These are phyloP conservation scores for Tuber aestivum DNA, from an alignment of 495 filamentous ascomycete genomes.

Conservation along the genomic window DNA sequence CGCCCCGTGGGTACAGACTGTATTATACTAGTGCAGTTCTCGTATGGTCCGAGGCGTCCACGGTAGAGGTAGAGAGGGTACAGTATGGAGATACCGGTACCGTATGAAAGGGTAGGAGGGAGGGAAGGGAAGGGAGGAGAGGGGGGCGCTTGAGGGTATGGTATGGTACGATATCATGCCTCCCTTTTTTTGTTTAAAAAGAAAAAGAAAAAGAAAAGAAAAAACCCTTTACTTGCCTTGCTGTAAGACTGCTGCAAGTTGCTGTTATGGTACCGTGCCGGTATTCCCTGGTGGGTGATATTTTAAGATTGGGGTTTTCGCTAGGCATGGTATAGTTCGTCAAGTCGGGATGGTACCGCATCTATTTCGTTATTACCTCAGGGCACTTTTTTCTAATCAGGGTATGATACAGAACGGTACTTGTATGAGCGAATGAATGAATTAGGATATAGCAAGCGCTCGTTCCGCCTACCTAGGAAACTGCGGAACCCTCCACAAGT, in stretches of 20 bases:
- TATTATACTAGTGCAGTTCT: neutral
- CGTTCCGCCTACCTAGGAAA: neutral
- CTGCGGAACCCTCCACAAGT: neutral
- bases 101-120: too few species aligned
- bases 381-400: neutral
- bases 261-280: neutral
- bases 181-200: too few species aligned
- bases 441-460: neutral
- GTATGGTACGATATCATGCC: conserved; percentile 12
- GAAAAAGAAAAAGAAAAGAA: too few species aligned
- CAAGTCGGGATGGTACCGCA: neutral
- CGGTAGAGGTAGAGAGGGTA: neutral
- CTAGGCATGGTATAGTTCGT: neutral
- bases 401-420: neutral
- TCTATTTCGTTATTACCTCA: neutral
- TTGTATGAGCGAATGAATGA: neutral
- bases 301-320: neutral
- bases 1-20: neutral
- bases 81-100: too few species aligned
- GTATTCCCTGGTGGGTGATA: neutral
- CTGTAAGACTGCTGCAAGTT: neutral
- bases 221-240: neutral
- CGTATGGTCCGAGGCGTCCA: neutral
- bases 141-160: neutral
- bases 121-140: neutral